A percentile compares a stretch with the other conserved stretches of the same genome.
phyloP scores from a whole-genome alignment of 768 basidiomycete species.

The Pholiota molesta region DNA sequence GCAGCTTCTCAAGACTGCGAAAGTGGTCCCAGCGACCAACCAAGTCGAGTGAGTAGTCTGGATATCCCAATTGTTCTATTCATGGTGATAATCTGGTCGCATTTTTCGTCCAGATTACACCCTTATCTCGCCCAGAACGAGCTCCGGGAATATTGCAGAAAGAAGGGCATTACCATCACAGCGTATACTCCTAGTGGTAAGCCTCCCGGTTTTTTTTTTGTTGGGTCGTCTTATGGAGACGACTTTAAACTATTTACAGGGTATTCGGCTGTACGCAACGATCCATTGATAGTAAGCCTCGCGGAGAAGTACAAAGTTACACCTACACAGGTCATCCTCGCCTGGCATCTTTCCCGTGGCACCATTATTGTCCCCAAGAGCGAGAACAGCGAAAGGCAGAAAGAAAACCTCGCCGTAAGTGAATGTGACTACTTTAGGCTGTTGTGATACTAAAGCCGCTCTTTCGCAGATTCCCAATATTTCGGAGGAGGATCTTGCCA shows the following conservation, averaged over 20 bases:
- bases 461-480: slow-evolving; percentile 15
- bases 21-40: slow-evolving; percentile 48
- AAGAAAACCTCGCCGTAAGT: slow-evolving; percentile 50
- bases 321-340: slow-evolving; percentile 50
- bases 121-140: slow-evolving; percentile 53
- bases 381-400: slow-evolving; percentile 46
- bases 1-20: slow-evolving; percentile 42
- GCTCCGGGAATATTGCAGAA: slow-evolving; percentile 47
- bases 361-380: slow-evolving; percentile 51
- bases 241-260: slow-evolving; percentile 27
- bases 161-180: slow-evolving; percentile 50
- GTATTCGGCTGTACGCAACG: slow-evolving; percentile 43
- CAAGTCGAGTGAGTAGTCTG: slow-evolving; percentile 44
- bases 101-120: slow-evolving; percentile 37
- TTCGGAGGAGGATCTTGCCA: slow-evolving; percentile 42
- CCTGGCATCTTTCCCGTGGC: slow-evolving; percentile 53
- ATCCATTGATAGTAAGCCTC: slow-evolving; percentile 46
- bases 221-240: too few relatives aligned
- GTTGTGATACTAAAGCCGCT: too few relatives aligned
- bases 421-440: too few relatives aligned
- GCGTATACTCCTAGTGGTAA: slow-evolving; percentile 54
- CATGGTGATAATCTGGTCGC: too few relatives aligned
- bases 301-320: slow-evolving; percentile 50
- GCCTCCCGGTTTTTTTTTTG: too few relatives aligned
- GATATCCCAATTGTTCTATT: too few relatives aligned